phyloP scores from a whole-genome alignment of 2,329 filamentous ascomycete species.

The Colletotrichum spaethianum region DNA sequence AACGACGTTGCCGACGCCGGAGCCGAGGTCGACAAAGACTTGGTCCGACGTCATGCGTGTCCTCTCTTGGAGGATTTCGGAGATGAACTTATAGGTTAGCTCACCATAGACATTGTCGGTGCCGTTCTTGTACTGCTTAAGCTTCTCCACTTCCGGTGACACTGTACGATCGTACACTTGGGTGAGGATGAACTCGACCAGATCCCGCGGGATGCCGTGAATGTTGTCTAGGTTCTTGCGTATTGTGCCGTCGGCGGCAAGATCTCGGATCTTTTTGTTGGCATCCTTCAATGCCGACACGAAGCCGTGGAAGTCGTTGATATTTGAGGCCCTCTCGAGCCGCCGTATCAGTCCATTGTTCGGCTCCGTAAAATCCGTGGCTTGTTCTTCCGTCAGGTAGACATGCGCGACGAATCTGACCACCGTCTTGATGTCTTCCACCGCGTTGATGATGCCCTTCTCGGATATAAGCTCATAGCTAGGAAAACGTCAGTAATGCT shows the following conservation, averaged over 20 bases:
- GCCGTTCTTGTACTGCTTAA: conserved; percentile 89
- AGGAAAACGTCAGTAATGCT: conserved; percentile 43
- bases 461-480: conserved; percentile 84
- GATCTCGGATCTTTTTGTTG: conserved; percentile 77
- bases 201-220: conserved; percentile 78
- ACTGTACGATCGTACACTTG: conserved; percentile 96
- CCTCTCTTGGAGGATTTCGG: conserved; percentile 82
- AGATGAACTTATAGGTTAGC: conserved; percentile 87
- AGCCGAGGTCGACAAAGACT: conserved; percentile 94
- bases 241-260: conserved; percentile 80
- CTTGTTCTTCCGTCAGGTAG: conserved; percentile 82
- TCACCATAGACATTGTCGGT: conserved; percentile 97
- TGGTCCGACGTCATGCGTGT: conserved; percentile 85
- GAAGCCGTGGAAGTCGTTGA: conserved; percentile 78
- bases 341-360: conserved; percentile 82
- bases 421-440: conserved; percentile 80
- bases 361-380: conserved; percentile 78
- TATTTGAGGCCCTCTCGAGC: conserved; percentile 80
- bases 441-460: conserved; percentile 83
- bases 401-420: conserved; percentile 79
- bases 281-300: conserved; percentile 81
- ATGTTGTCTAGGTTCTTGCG: conserved; percentile 78
- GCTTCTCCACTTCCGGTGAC: conserved; percentile 86
- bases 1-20: conserved; percentile 95
- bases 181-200: conserved; percentile 85